A percentile compares a stretch with the other conserved stretches of the same genome.
phyloP scores from a whole-genome alignment of 2,329 filamentous ascomycete species.

The Aspergillus pseudotamarii region DNA sequence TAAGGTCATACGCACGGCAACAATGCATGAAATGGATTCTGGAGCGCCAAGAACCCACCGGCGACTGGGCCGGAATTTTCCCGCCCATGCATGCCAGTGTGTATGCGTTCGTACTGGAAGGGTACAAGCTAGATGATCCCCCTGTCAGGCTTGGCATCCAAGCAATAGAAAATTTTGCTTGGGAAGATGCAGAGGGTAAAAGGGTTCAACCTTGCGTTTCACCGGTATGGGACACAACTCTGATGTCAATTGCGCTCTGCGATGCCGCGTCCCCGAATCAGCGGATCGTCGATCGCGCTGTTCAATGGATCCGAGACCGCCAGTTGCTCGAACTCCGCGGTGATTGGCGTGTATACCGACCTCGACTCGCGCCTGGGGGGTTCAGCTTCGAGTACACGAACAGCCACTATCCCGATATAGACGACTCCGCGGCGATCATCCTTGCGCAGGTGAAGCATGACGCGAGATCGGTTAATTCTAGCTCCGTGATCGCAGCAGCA shows the following conservation, averaged over 20 bases:
- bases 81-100: conserved; percentile 32
- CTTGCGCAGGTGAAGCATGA: conserved; percentile 32
- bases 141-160: conserved; percentile 25
- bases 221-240: conserved; percentile 39
- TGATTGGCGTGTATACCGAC: conserved; percentile 34
- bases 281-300: neutral
- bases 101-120: conserved; percentile 34
- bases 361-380: conserved; percentile 26
- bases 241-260: conserved; percentile 35
- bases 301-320: conserved; percentile 21
- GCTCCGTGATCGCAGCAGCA: conserved; percentile 14
- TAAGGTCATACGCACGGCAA: conserved; percentile 21
- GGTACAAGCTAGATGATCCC: conserved; percentile 23
- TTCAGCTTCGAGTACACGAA: conserved; percentile 37
- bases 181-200: conserved; percentile 29
- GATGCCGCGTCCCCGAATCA: conserved; percentile 17
- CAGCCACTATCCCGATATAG: conserved; percentile 36
- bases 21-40: conserved; percentile 34
- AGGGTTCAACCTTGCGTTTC: conserved; percentile 32
- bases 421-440: conserved; percentile 37
- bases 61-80: conserved; percentile 35
- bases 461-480: conserved; percentile 1
- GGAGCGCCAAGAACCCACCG: conserved; percentile 32
- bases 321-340: conserved; percentile 29
- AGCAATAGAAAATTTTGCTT: conserved; percentile 31